Evolutionary conservation across 169 alveolate genomes (phyloP), one percentile per base, ranked within the genome.

Genomic region (Plasmodium relictum): DNA sequence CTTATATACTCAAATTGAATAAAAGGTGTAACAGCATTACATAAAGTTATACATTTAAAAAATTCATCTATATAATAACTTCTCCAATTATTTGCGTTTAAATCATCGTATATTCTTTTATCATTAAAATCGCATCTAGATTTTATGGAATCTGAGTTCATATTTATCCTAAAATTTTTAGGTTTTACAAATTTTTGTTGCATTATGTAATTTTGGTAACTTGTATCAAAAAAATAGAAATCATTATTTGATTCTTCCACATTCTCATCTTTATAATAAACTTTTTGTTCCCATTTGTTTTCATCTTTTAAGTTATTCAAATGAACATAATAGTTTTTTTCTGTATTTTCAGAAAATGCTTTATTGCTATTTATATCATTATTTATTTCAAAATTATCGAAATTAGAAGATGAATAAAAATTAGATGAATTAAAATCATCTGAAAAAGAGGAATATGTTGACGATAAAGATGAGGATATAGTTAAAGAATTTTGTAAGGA

Each of bases 41-140:
- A 86, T 22, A 86, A 74, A 7, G 88, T 71, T 48, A 86, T 71
- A n/a, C 92, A 86, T 86, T 71, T 86, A 50, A 86, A 86, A 65
- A 86, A 86, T 44, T 86, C 92, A 42, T 86, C 92, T 24, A 86
- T 86, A 26, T 86, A 86, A 63, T 86, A 86, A 14, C 92, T 65
- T 71, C 92, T 86, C 92, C 92, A 86, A 24, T 41, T 86, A 22
- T 69, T 20, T 12, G 92, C 54, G 39, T 86, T 86, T 52, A 86
- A 71, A 71, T 86, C 92, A n/a, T 58, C 74, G 22, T 70, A 86
- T 70, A 86, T 86, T 48, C 31, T 69, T 86, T 61, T 69, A 50
- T 86, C 92, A 20, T 58, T 71, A 66, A 86, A 86, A 59, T 86
- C 92, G n/a, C 92, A 86, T 37, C 70, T 31, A 14, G 42, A 12